Percentiles rank a stretch among this genome's conserved stretches.
Evolutionary conservation across 176 grass and related monocot genomes (phyloP).

Genomic region (Elaeis guineensis): DNA sequence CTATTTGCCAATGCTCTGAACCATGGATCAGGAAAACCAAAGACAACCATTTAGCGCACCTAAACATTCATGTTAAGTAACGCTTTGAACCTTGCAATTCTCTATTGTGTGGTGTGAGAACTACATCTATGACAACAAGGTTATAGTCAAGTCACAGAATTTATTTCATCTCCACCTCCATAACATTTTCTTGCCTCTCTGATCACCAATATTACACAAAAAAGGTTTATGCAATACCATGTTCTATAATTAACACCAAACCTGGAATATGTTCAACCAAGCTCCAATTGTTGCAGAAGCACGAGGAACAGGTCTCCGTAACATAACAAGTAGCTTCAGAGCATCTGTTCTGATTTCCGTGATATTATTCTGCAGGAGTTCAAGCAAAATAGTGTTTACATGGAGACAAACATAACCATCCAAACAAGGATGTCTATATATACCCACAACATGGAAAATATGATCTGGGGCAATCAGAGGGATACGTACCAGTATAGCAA

Average conservation of each 20-base stretch:
- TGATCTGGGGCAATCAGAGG: background rate
- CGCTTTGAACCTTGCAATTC: too few species aligned
- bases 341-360: slow-evolving; percentile 97
- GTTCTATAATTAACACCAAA: slow-evolving; percentile 11
- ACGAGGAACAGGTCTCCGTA: slow-evolving; percentile 73
- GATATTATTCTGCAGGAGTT: slow-evolving; percentile 60
- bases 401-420: background rate
- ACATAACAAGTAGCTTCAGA: slow-evolving; percentile 83
- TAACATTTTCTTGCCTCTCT: too few species aligned
- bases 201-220: too few species aligned
- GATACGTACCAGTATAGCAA: slow-evolving; percentile 66
- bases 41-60: too few species aligned
- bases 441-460: background rate
- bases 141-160: too few species aligned
- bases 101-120: too few species aligned
- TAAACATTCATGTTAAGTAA: too few species aligned
- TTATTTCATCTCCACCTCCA: too few species aligned
- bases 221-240: too few species aligned
- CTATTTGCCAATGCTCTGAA: too few species aligned
- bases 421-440: background rate
- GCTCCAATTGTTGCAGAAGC: slow-evolving; percentile 60
- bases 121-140: too few species aligned
- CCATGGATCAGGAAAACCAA: too few species aligned
- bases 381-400: background rate
- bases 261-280: slow-evolving; percentile 82